Conservation (phyloP, 2,329 filamentous ascomycete species). For the Pseudogymnoascus verrucosus region DNA sequence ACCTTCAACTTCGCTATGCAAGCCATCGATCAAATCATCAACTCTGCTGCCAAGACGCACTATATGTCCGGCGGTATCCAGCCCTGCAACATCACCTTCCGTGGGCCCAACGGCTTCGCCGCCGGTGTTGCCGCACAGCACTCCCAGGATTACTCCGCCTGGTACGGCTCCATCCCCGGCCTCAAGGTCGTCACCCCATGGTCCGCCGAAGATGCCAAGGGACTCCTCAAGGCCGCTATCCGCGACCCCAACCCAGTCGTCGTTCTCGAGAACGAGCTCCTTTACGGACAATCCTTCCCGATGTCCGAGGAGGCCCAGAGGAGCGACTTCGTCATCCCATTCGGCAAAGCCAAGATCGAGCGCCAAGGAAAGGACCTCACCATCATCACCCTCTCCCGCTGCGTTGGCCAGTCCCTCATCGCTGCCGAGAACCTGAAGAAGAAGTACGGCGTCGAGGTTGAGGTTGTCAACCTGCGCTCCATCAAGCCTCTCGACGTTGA, state of each 20-base stretch:
- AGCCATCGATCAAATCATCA: constrained; percentile 98
- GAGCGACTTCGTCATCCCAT: constrained; percentile 92
- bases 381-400: constrained; percentile 89
- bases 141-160: constrained; percentile 96
- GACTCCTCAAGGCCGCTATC: constrained; percentile 93
- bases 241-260: constrained; percentile 96
- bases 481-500: constrained; percentile 96
- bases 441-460: constrained; percentile 91
- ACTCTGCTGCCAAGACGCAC: constrained; percentile 97
- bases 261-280: constrained; percentile 77
- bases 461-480: constrained; percentile 97
- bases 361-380: constrained; percentile 92
- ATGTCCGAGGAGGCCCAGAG: constrained; percentile 96
- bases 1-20: constrained; percentile 99
- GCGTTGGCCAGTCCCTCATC: constrained; percentile 81
- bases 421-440: constrained; percentile 89
- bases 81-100: constrained; percentile 99
- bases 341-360: constrained; percentile 99
- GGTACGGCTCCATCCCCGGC: constrained; percentile 97
- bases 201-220: constrained; percentile 97
- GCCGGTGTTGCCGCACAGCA: constrained; percentile 93
- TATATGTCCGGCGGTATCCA: constrained; percentile 99
- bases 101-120: constrained; percentile 96
- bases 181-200: constrained; percentile 95
- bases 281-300: constrained; percentile 92